These are phyloP conservation scores for Trametes polyzona DNA, from an alignment of 1,284 basidiomycete genomes.

Conservation along the genomic window DNA sequence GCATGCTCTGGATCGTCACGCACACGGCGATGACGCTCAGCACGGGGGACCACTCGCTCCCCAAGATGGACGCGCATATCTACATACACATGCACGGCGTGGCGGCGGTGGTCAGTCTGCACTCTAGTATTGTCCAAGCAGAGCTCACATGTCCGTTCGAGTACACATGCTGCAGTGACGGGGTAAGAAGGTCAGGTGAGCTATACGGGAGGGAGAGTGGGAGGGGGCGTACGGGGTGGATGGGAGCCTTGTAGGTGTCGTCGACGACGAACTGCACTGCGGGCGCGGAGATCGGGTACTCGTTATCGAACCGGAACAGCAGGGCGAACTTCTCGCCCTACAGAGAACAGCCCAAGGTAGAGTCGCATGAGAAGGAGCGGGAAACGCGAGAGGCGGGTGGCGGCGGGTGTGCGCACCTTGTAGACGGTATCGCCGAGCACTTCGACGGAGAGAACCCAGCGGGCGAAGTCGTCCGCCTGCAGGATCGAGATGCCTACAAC, in stretches of 20 bases:
- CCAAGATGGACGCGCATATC: constrained; percentile 87
- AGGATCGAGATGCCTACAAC: constrained; percentile 67
- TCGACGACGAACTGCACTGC: constrained; percentile 80
- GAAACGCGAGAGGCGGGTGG: background rate
- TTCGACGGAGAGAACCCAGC: constrained; percentile 76
- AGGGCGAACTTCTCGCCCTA: constrained; percentile 78
- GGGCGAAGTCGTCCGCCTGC: constrained; percentile 72
- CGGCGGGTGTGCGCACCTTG: constrained; percentile 46
- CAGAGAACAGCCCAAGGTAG: too few relatives aligned
- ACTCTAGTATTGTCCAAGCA: too few relatives aligned
- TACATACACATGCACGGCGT: too few relatives aligned
- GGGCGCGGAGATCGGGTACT: constrained; percentile 83
- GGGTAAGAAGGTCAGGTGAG: constrained; percentile 18
- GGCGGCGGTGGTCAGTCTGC: background rate
- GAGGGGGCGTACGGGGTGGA: constrained; percentile 69
- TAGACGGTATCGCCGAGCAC: constrained; percentile 80
- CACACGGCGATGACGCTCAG: constrained; percentile 78
- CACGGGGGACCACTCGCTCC: constrained; percentile 86
- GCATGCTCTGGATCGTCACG: constrained; percentile 85
- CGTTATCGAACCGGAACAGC: constrained; percentile 75
- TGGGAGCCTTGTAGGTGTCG: constrained; percentile 61
- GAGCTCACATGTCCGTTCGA: constrained; percentile 80
- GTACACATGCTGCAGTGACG: constrained; percentile 71
- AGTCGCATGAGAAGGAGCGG: too few relatives aligned
- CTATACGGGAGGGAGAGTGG: background rate